Evolutionary conservation across 306 rosid genomes (phyloP), one percentile per base, ranked within the genome.

Genomic region (Boehmeria nivea): DNA sequence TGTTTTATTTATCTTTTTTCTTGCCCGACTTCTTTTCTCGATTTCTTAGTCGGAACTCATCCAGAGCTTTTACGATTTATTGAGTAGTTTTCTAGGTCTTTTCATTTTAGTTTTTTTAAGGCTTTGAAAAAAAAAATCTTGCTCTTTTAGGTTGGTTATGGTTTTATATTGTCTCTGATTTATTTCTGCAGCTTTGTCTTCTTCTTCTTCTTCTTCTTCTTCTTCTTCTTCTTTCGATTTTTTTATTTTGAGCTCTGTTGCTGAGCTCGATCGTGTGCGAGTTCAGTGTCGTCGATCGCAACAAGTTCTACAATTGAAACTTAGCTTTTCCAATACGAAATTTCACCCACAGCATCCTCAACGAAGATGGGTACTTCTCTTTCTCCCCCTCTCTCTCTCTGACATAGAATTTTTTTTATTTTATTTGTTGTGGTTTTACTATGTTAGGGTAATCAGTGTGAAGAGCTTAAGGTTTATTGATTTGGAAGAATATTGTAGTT

Each of bases 361-460:
- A 94, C 71, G 99, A 91, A 82, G 96, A 91, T 77, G 99, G 99
- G 95, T 90, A 55, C 59, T 34, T 27, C 65, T 60, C 34, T 60
- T 52, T 43, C 38, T n/a, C n/a, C n/a, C n/a, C n/a, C n/a, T n/a
- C n/a, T n/a, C n/a, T n/a, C n/a, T n/a, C n/a, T n/a, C n/a, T n/a
- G n/a, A n/a, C n/a, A n/a, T n/a, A n/a, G n/a, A n/a, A n/a, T n/a
- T n/a, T n/a, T n/a, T n/a, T n/a, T n/a, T n/a, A n/a, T n/a, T n/a
- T n/a, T n/a, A n/a, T 40, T 12, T 3, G 12, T 40, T 33, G 11
- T 33, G 5, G 38, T 33, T 11, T 5, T 33, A 4, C 7, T 11
- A 33, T 33, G 38, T 11, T 33, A 11, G 38, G 5, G 15, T 14
- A 11, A 40, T 40, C n/a, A 1, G 10, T 40, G 17, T 10, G 13